A percentile compares a stretch with the other conserved stretches of the same genome.
phyloP scores from a whole-genome alignment of 2,329 filamentous ascomycete genomes.

The Cylindrodendrum hubeiense region DNA sequence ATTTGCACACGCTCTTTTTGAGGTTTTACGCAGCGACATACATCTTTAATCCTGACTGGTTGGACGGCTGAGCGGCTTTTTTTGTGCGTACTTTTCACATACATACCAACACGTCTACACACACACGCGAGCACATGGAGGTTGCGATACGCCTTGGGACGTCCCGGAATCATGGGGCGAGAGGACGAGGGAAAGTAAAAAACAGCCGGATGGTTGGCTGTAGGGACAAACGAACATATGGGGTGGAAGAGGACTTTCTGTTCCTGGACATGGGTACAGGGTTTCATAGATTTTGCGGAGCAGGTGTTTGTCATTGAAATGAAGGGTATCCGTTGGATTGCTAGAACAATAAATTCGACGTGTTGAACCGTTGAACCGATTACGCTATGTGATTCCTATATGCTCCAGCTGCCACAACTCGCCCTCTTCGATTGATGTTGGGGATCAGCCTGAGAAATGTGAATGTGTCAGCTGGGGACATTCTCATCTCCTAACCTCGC shows the following conservation, averaged over 20 bases:
- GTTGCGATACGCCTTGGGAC: conserved; percentile 16
- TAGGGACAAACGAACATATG: conserved; percentile 11
- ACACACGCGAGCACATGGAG: conserved; percentile 17
- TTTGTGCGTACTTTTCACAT: conserved; percentile 6
- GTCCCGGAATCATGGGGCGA: conserved; percentile 3
- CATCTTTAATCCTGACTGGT: conserved; percentile 17
- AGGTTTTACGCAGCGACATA: conserved; percentile 13
- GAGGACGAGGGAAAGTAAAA: conserved; percentile 9
- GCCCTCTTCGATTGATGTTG: not conserved
- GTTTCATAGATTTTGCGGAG: conserved; percentile 19
- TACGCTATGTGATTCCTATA: not conserved
- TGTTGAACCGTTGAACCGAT: not conserved
- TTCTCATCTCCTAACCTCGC: too few species aligned
- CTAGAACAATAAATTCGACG: not conserved
- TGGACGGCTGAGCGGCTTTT: conserved; percentile 11
- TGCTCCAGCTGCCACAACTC: not conserved
- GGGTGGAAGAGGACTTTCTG: conserved; percentile 3
- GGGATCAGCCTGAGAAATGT: too few species aligned
- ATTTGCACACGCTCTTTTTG: not conserved
- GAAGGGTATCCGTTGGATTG: not conserved
- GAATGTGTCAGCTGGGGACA: too few species aligned
- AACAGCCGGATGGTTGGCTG: conserved; percentile 11
- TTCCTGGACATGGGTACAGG: not conserved
- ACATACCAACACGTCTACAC: conserved; percentile 17
- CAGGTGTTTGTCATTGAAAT: conserved; percentile 5